Percentiles rank a stretch among this genome's conserved stretches.
Evolutionary conservation across 768 basidiomycete species (phyloP).

Genomic region (Psilocybe subaeruginosa): DNA sequence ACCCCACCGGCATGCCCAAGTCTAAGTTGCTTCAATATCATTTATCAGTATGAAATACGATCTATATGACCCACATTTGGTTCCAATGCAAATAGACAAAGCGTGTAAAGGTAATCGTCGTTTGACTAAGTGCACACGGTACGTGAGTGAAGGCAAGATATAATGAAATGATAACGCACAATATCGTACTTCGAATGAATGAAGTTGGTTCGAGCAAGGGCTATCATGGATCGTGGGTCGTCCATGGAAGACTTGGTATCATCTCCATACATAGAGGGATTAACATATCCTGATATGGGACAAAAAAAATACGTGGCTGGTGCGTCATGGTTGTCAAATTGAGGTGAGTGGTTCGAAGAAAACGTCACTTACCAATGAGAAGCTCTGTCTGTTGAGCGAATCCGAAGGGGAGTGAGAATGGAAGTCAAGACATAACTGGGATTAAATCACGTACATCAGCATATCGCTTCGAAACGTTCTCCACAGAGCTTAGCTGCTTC

Average conservation of each 20-base stretch:
- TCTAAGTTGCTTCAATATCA: constrained; percentile 22
- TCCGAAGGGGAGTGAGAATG: neutral
- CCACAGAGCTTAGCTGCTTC: constrained; percentile 32
- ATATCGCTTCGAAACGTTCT: constrained; percentile 39
- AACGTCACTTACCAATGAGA: constrained; percentile 34
- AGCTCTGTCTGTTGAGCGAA: constrained; percentile 36
- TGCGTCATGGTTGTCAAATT: neutral
- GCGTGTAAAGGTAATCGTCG: constrained; percentile 34
- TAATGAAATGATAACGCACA: constrained; percentile 24
- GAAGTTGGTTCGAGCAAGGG: constrained; percentile 41
- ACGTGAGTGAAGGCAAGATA: neutral
- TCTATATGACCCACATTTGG: constrained; percentile 17
- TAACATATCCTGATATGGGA: constrained; percentile 22
- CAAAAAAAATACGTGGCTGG: constrained; percentile 36
- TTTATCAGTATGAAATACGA: too few relatives aligned
- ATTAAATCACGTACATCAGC: constrained; percentile 38
- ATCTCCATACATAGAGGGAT: constrained; percentile 8
- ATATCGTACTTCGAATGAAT: constrained; percentile 41
- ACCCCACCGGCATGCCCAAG: constrained; percentile 41
- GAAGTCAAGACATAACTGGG: neutral
- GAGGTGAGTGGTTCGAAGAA: neutral
- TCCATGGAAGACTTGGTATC: neutral
- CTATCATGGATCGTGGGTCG: constrained; percentile 39
- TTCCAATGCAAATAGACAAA: constrained; percentile 33
- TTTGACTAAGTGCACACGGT: constrained; percentile 25